phyloP scores from a whole-genome alignment of 2,329 filamentous ascomycete species.

The Camptophora hylomeconis region DNA sequence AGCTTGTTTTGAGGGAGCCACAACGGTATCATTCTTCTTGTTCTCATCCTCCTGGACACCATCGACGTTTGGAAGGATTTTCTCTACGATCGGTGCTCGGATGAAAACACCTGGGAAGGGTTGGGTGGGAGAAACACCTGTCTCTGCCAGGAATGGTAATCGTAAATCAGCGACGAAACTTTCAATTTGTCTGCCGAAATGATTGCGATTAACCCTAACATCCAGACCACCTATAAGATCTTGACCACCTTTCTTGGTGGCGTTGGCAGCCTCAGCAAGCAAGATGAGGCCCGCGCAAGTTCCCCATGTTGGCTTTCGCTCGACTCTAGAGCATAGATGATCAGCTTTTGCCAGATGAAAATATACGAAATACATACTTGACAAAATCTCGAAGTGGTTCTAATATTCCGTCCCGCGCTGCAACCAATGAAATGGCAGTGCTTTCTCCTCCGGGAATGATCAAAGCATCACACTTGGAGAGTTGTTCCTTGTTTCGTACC shows the following conservation, averaged over 20 bases:
- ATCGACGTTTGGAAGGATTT: constrained; percentile 45
- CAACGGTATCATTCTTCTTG: constrained; percentile 36
- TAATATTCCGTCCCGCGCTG: constrained; percentile 64
- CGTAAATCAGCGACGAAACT: constrained; percentile 69
- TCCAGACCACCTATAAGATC: constrained; percentile 85
- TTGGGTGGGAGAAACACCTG: constrained; percentile 17
- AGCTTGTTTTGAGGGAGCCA: constrained; percentile 42
- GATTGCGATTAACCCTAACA: constrained; percentile 83
- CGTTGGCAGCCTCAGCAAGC: constrained; percentile 74
- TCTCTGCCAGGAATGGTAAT: constrained; percentile 56
- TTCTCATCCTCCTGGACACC: constrained; percentile 40
- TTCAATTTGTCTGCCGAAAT: constrained; percentile 87
- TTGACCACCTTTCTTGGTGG: constrained; percentile 81
- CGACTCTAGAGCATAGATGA: constrained; percentile 51
- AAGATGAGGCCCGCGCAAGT: constrained; percentile 92
- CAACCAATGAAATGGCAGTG: constrained; percentile 83
- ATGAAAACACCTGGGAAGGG: constrained; percentile 84
- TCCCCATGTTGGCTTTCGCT: constrained; percentile 79
- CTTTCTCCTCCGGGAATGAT: constrained; percentile 91
- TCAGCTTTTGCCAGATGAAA: constrained; percentile 2
- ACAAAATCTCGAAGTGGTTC: constrained; percentile 82
- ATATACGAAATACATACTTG: constrained; percentile 47
- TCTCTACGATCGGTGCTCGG: constrained; percentile 82
- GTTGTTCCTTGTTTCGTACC: constrained; percentile 62
- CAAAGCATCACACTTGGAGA: constrained; percentile 64